Conservation (phyloP, 192 early-diverging fungal genomes). For the Thamnidium elegans region DNA sequence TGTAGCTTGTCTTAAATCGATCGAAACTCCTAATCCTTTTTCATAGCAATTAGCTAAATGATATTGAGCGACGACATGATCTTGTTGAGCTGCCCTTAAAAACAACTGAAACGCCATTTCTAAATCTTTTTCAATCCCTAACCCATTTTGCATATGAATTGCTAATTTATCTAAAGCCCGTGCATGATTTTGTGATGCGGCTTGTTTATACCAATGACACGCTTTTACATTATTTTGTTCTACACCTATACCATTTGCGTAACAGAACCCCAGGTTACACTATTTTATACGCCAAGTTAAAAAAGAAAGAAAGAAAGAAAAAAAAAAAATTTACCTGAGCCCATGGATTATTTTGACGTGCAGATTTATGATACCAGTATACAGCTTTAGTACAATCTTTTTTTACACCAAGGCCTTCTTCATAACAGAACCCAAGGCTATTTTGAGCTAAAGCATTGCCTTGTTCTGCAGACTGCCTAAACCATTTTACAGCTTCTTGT, state of each 20-base stretch:
- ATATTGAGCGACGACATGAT: slow-evolving; percentile 56
- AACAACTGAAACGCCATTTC: slow-evolving; percentile 57
- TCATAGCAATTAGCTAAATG: slow-evolving; percentile 51
- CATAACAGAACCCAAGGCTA: slow-evolving; percentile 76
- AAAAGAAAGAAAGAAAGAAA: no score
- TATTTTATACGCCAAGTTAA: no score
- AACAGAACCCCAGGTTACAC: slow-evolving; percentile 77
- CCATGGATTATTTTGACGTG: slow-evolving; percentile 70
- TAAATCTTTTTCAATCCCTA: slow-evolving; percentile 45
- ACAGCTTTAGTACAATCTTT: slow-evolving; percentile 57
- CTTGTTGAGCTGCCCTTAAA: slow-evolving; percentile 56
- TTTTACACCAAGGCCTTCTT: slow-evolving; percentile 71
- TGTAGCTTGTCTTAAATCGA: slow-evolving; percentile 29
- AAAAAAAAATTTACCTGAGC: slow-evolving; percentile 45
- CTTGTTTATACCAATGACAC: slow-evolving; percentile 54
- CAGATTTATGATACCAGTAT: slow-evolving; percentile 63
- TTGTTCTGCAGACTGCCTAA: slow-evolving; percentile 55
- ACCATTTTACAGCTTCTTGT: slow-evolving; percentile 61
- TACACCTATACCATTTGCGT: slow-evolving; percentile 75
- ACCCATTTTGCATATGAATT: slow-evolving; percentile 48
- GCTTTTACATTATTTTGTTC: slow-evolving; percentile 49
- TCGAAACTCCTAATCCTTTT: slow-evolving; percentile 36
- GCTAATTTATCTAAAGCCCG: slow-evolving; percentile 55
- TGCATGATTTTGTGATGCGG: slow-evolving; percentile 57
- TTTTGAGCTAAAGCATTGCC: slow-evolving; percentile 79